These are phyloP conservation scores for Talaromyces sp. DNA, from an alignment of 2,329 filamentous ascomycete species.

Conservation along the genomic window DNA sequence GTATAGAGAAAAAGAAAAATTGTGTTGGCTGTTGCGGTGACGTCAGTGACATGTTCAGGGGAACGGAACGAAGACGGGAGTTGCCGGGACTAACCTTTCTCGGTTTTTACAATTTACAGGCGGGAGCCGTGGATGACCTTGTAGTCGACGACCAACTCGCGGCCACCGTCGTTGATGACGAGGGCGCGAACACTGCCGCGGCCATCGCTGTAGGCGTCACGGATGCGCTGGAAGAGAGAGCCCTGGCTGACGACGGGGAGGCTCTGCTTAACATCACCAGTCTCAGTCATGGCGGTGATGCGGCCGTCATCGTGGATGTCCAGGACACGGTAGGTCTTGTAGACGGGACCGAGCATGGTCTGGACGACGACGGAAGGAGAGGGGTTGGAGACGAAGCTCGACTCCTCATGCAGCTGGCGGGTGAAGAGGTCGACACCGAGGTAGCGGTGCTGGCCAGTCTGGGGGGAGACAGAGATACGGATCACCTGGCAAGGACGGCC, in stretches of 20 bases:
- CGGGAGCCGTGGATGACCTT: slow-evolving; percentile 78
- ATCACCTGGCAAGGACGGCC: slow-evolving; percentile 99
- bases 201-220: slow-evolving; percentile 80
- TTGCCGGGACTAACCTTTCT: slow-evolving; percentile 10
- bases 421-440: slow-evolving; percentile 99
- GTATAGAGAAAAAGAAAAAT: neutral
- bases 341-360: slow-evolving; percentile 98
- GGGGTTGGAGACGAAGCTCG: slow-evolving; percentile 94
- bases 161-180: slow-evolving; percentile 87
- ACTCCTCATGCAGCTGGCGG: slow-evolving; percentile 99
- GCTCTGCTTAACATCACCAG: slow-evolving; percentile 94
- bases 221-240: slow-evolving; percentile 74
- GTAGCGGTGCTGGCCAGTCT: slow-evolving; percentile 99
- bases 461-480: slow-evolving; percentile 95
- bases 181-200: slow-evolving; percentile 91
- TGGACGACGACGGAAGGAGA: slow-evolving; percentile 94
- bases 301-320: slow-evolving; percentile 81
- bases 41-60: neutral
- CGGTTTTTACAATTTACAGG: slow-evolving; percentile 6
- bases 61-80: neutral
- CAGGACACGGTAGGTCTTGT: slow-evolving; percentile 99
- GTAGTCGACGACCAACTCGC: slow-evolving; percentile 96
- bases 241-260: slow-evolving; percentile 94
- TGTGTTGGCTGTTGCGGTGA: neutral
- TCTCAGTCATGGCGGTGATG: slow-evolving; percentile 97